These are phyloP conservation scores for Pyrus bretschneideri DNA, from an alignment of 306 rosid species.

Conservation along the genomic window DNA sequence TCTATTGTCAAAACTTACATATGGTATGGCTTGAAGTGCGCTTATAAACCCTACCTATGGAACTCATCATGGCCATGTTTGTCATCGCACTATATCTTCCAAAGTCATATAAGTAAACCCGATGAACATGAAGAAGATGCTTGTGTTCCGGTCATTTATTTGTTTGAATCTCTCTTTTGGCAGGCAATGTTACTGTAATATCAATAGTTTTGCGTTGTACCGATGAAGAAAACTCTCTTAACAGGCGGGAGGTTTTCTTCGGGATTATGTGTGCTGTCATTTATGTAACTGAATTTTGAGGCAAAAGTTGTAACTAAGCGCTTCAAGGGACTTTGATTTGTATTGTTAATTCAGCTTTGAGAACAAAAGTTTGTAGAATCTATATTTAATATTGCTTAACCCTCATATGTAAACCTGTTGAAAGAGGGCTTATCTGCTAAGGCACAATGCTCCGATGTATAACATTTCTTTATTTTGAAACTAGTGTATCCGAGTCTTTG, in stretches of 20 bases:
- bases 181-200: constrained; percentile 41
- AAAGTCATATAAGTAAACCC: not conserved
- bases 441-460: not conserved
- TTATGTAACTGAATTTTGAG: constrained; percentile 1
- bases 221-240: not conserved
- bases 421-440: constrained; percentile 5
- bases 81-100: not conserved
- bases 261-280: constrained; percentile 15
- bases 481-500: too few relatives aligned
- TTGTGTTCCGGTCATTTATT: not conserved
- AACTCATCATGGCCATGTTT: not conserved
- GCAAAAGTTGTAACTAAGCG: constrained; percentile 18
- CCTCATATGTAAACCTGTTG: not conserved
- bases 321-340: constrained; percentile 13
- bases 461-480: too few relatives aligned
- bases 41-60: not conserved
- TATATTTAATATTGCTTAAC: constrained; percentile 8
- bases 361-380: constrained; percentile 15
- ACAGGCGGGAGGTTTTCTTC: constrained; percentile 16
- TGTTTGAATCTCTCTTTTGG: constrained; percentile 5
- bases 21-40: not conserved
- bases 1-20: not conserved
- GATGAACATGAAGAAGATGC: not conserved
- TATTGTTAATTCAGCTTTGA: constrained; percentile 14
- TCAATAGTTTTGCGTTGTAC: constrained; percentile 19